These are phyloP conservation scores for Myriosclerotinia duriaeana DNA, from an alignment of 2,329 filamentous ascomycete species.

Conservation along the genomic window DNA sequence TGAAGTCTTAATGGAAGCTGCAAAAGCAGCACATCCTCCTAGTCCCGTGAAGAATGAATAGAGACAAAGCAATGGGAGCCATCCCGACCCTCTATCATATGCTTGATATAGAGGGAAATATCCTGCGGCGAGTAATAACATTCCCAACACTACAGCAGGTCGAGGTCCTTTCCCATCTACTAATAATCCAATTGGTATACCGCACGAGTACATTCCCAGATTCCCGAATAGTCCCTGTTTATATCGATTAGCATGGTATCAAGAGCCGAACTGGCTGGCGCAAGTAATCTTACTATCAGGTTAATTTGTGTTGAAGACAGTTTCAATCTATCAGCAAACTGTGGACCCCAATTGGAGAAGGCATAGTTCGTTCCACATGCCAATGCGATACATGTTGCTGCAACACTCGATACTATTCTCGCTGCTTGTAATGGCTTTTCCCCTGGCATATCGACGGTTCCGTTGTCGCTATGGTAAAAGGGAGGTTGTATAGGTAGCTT, in stretches of 20 bases:
- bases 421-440: constrained; percentile 57
- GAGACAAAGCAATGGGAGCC: constrained; percentile 67
- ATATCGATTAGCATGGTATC: constrained; percentile 15
- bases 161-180: constrained; percentile 81
- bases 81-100: constrained; percentile 65
- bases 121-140: constrained; percentile 69
- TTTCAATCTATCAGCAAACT: constrained; percentile 83
- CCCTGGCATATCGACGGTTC: constrained; percentile 43
- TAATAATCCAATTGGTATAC: constrained; percentile 84
- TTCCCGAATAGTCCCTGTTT: constrained; percentile 69
- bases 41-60: constrained; percentile 84
- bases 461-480: constrained; percentile 16
- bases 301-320: constrained; percentile 93
- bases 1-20: constrained; percentile 79
- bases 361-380: constrained; percentile 97
- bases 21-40: constrained; percentile 89
- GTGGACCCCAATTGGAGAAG: constrained; percentile 96
- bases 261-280: constrained; percentile 36
- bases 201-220: constrained; percentile 89
- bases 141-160: constrained; percentile 73
- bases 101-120: constrained; percentile 85
- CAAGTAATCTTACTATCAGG: constrained; percentile 64
- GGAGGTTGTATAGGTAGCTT: constrained; percentile 21
- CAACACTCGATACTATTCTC: constrained; percentile 78
- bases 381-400: constrained; percentile 79